A percentile compares a stretch with the other conserved stretches of the same genome.
Conservation (phyloP, 2,329 filamentous ascomycete genomes). For the Fusarium metavorans region DNA sequence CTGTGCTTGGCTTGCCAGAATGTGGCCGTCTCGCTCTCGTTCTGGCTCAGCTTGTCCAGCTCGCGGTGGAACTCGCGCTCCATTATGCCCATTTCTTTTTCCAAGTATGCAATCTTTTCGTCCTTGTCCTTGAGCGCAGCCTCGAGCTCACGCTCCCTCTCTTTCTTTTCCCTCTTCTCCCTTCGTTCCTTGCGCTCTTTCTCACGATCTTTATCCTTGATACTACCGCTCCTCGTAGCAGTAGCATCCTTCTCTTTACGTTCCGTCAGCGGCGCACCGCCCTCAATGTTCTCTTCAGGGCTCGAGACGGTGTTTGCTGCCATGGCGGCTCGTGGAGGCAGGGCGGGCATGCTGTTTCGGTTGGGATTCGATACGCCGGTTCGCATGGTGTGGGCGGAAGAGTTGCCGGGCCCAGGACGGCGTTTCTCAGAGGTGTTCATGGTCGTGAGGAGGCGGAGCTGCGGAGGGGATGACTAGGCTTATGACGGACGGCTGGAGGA, state of each 20-base stretch:
- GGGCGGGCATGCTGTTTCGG: constrained; percentile 46
- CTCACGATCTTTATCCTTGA: constrained; percentile 47
- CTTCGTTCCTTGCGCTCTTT: constrained; percentile 44
- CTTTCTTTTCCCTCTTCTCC: constrained; percentile 40
- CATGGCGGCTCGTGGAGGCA: constrained; percentile 49
- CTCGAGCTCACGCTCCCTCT: constrained; percentile 44
- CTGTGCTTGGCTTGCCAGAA: constrained; percentile 71
- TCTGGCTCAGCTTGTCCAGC: constrained; percentile 64
- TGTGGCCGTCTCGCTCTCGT: constrained; percentile 66
- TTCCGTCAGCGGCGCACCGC: constrained; percentile 39
- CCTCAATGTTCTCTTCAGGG: constrained; percentile 43
- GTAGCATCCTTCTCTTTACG: constrained; percentile 43
- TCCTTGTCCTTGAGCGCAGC: constrained; percentile 60
- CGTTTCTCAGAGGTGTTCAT: constrained; percentile 61
- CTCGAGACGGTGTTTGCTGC: constrained; percentile 35
- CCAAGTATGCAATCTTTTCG: constrained; percentile 63
- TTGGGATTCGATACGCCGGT: constrained; percentile 46
- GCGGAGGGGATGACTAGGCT: constrained; percentile 10
- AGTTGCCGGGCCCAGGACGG: constrained; percentile 49
- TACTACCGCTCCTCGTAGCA: constrained; percentile 50
- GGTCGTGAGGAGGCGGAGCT: constrained; percentile 19
- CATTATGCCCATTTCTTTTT: constrained; percentile 65
- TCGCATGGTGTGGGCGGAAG: constrained; percentile 32
- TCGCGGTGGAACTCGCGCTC: constrained; percentile 65
- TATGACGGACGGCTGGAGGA: constrained; percentile 12